phyloP scores from a whole-genome alignment of 2,329 filamentous ascomycete species.

The Myriosclerotinia scirpicola region DNA sequence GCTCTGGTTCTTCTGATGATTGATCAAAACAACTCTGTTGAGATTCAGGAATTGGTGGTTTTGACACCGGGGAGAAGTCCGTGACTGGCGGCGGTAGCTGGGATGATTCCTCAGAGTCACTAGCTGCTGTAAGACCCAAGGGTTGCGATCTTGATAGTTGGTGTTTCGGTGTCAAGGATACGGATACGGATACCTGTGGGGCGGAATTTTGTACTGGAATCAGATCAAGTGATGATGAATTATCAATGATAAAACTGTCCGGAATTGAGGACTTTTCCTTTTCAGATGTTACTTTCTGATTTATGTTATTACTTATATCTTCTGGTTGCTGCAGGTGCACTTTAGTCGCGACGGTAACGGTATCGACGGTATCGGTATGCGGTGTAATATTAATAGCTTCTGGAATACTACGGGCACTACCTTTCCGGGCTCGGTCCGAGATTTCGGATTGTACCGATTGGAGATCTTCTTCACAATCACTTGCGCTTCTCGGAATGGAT shows the following conservation, averaged over 20 bases:
- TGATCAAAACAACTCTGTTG: not conserved
- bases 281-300: not conserved
- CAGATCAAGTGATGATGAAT: slow-evolving; percentile 5
- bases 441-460: slow-evolving; percentile 11
- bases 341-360: not conserved
- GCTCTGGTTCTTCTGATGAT: not conserved
- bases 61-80: not conserved
- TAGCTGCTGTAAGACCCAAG: slow-evolving; percentile 13
- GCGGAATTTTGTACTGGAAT: not conserved
- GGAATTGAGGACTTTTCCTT: not conserved
- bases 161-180: slow-evolving; percentile 19
- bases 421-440: slow-evolving; percentile 22
- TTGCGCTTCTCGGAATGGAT: slow-evolving; percentile 18
- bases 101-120: slow-evolving; percentile 10
- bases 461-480: slow-evolving; percentile 8
- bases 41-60: not conserved
- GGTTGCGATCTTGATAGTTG: not conserved
- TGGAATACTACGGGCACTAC: slow-evolving; percentile 11
- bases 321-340: slow-evolving; percentile 10
- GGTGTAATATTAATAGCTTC: slow-evolving; percentile 10
- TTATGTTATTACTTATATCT: not conserved
- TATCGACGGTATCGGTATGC: slow-evolving; percentile 14
- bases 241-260: slow-evolving; percentile 13
- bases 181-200: slow-evolving; percentile 13
- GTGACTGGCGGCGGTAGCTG: not conserved